A percentile compares a stretch with the other conserved stretches of the same genome.
Conservation (phyloP, 2,329 filamentous ascomycete genomes). For the Cytospora paraplurivora region DNA sequence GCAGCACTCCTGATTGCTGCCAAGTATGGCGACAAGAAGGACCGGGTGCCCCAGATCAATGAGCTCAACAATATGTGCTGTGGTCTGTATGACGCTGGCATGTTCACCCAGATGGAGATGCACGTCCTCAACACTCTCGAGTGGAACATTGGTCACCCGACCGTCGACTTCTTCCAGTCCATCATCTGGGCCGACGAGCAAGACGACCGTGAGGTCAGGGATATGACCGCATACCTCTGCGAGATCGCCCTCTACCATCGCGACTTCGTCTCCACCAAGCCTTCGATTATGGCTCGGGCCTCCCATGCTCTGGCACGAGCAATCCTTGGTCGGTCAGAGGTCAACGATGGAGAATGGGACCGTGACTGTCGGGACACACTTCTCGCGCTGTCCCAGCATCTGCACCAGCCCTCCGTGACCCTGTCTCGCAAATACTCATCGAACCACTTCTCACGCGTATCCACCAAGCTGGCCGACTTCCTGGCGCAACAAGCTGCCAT, state of each 20-base stretch:
- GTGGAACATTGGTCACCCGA: constrained; percentile 95
- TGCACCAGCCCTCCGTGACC: constrained; percentile 60
- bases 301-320: constrained; percentile 84
- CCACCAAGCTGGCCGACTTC: constrained; percentile 59
- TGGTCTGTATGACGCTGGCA: constrained; percentile 95
- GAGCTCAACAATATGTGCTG: constrained; percentile 99
- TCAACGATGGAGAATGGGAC: constrained; percentile 76
- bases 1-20: constrained; percentile 93
- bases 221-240: constrained; percentile 91
- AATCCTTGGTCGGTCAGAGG: constrained; percentile 78
- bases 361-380: constrained; percentile 69
- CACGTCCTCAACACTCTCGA: constrained; percentile 96
- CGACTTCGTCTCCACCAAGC: constrained; percentile 91
- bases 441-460: constrained; percentile 54
- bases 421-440: constrained; percentile 63
- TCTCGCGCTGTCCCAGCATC: constrained; percentile 59
- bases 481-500: constrained; percentile 61
- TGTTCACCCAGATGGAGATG: constrained; percentile 99
- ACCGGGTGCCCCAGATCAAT: constrained; percentile 94
- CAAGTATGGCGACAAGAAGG: constrained; percentile 99
- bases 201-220: constrained; percentile 83
- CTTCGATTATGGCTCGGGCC: constrained; percentile 86
- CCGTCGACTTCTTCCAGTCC: constrained; percentile 91
- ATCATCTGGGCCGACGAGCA: constrained; percentile 79
- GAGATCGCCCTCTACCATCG: constrained; percentile 96